Evolutionary conservation across 2,329 filamentous ascomycete species (phyloP).

Genomic region (Talaromyces sp.): DNA sequence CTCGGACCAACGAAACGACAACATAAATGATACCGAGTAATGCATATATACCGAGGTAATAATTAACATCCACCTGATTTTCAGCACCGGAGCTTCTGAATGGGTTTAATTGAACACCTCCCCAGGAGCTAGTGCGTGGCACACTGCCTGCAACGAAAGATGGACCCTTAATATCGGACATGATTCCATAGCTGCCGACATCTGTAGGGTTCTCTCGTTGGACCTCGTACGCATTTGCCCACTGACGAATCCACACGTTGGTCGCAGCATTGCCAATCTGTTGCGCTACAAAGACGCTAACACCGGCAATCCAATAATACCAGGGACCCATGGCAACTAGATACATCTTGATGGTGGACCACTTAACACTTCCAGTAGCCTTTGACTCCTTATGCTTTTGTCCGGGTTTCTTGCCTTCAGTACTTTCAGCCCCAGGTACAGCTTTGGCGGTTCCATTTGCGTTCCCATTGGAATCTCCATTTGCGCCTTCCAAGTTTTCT

Average conservation of each 20-base stretch:
- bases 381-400: slow-evolving; percentile 64
- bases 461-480: slow-evolving; percentile 48
- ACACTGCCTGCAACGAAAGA: slow-evolving; percentile 32
- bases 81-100: slow-evolving; percentile 14
- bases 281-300: slow-evolving; percentile 70
- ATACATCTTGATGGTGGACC: slow-evolving; percentile 80
- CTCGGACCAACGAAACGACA: slow-evolving; percentile 71
- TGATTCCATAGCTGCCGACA: slow-evolving; percentile 37
- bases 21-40: slow-evolving; percentile 72
- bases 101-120: slow-evolving; percentile 22
- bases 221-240: slow-evolving; percentile 80
- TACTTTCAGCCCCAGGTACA: slow-evolving; percentile 26
- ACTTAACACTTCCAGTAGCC: slow-evolving; percentile 79
- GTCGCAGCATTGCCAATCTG: slow-evolving; percentile 82
- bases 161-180: slow-evolving; percentile 29
- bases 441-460: slow-evolving; percentile 35
- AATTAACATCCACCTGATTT: slow-evolving; percentile 65
- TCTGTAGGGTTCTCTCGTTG: slow-evolving; percentile 32
- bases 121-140: slow-evolving; percentile 26
- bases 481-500: slow-evolving; percentile 47
- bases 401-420: slow-evolving; percentile 40
- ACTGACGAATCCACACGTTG: slow-evolving; percentile 90
- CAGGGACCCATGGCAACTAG: slow-evolving; percentile 87
- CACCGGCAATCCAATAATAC: slow-evolving; percentile 85
- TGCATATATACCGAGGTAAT: slow-evolving; percentile 81